Conservation (phyloP, 2,329 filamentous ascomycete genomes). For the Chaetomiaceae sp. region DNA sequence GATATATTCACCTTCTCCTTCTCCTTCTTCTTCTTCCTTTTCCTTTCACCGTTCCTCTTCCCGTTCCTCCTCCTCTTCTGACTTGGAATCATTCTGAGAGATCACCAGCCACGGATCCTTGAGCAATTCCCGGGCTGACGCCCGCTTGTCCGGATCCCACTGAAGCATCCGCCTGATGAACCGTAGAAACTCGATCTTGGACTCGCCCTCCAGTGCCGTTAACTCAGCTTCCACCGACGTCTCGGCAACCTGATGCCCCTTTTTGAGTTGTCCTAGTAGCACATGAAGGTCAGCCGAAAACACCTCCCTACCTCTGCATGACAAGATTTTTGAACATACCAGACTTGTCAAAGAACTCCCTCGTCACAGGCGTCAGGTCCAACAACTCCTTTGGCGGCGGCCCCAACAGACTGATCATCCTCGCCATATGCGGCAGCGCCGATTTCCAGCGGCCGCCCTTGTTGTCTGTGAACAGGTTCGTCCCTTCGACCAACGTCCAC, state of each 20-base stretch:
- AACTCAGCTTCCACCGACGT: conserved; percentile 9
- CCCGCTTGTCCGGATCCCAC: conserved; percentile 9
- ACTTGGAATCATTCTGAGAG: conserved; percentile 44
- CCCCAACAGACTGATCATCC: conserved; percentile 12
- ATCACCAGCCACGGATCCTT: conserved; percentile 4
- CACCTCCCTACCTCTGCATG: too few species aligned
- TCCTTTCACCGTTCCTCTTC: background rate
- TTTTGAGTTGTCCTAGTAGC: background rate
- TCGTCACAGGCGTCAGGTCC: background rate
- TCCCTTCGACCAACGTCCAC: conserved; percentile 7
- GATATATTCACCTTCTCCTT: too few species aligned
- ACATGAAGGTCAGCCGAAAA: background rate
- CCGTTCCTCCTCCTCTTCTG: conserved; percentile 42
- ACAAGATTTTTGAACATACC: background rate
- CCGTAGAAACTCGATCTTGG: conserved; percentile 1
- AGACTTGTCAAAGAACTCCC: conserved; percentile 8
- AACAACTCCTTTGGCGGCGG: conserved; percentile 7
- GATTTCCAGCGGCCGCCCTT: conserved; percentile 2
- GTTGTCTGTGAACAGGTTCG: conserved; percentile 8
- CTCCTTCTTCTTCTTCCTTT: too few species aligned
- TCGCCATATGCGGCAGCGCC: conserved; percentile 6
- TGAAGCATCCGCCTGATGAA: conserved; percentile 11
- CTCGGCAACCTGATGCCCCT: background rate
- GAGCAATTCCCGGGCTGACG: conserved; percentile 9
- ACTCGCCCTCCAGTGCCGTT: conserved; percentile 4